Base-by-base conservation (phyloP, 2,329 filamentous ascomycete genomes). In the Aspergillus alliaceus region DNA sequence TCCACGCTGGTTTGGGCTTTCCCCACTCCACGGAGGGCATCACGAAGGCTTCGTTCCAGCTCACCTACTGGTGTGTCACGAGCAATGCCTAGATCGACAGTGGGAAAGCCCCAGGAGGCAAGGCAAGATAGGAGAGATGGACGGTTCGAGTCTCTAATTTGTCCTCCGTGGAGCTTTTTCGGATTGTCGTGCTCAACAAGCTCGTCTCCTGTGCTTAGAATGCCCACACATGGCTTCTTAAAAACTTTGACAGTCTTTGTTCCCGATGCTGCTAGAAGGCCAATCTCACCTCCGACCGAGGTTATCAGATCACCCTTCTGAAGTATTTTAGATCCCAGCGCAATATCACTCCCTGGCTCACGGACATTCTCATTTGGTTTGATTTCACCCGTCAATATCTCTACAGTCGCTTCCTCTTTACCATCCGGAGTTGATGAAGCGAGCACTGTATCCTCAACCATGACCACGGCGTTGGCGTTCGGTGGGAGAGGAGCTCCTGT, bases 191-290 rank as follows among this genome's bases (percentile, higher is more conserved):
- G 88, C 60, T 88, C 84, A 5, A 97, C 88, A 50, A 99, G 90
- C 74, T 99, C 95, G 69, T 99, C 93, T 22, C 95, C 95, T 0
- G 95, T 99, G 51, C 93, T 97, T 18, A 99, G 77, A 2, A 99
- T 87, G 5, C 93, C 95, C 7, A 99, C 81, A 8, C 90, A 77
- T 1, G 95, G 93, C 54, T 86, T 87, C 49, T 82, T 85, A 75
- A 89, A 97, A 6, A 93, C 83, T 14, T 82, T 81, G 4, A 96
- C 89, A 50, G 87, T 81, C 9, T 79, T 78, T 1, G 88, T 87
- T 6, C 95, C 95, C 0, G 95, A 90, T 0, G 93, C 91, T 1
- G 93, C 91, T 1, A 99, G 82, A 0, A 98, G 80, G 0, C 95
- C 95, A 25, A 99, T 88, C 68, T 99, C 95, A 49, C 95, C 95